Percentiles rank a stretch among this genome's conserved stretches.
These are phyloP conservation scores for Nepenthes mirabilis DNA, from an alignment of 148 eudicot species.

Conservation along the genomic window DNA sequence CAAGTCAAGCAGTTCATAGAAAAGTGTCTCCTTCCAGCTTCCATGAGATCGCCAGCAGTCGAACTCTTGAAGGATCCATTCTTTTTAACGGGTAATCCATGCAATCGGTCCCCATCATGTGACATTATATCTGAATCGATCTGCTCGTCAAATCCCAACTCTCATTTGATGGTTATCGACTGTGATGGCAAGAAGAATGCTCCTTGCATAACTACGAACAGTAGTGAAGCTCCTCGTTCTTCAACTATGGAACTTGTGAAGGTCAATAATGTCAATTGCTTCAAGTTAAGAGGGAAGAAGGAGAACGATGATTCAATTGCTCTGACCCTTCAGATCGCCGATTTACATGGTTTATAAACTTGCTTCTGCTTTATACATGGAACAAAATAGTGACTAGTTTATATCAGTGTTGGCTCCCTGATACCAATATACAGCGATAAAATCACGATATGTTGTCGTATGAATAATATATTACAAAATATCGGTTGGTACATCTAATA, in stretches of 20 bases:
- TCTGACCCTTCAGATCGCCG: constrained; percentile 38
- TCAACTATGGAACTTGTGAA: constrained; percentile 25
- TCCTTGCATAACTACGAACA: constrained; percentile 19
- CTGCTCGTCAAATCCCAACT: constrained; percentile 14
- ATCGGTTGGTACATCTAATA: too few relatives aligned
- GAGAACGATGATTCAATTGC: constrained; percentile 31
- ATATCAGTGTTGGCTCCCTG: too few relatives aligned
- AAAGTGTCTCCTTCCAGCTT: constrained; percentile 32
- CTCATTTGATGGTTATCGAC: constrained; percentile 48
- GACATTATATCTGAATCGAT: constrained; percentile 10
- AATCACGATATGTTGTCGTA: too few relatives aligned
- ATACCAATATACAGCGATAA: too few relatives aligned
- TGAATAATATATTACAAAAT: too few relatives aligned
- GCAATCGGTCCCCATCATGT: constrained; percentile 10
- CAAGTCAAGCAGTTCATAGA: constrained; percentile 39
- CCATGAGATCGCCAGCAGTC: constrained; percentile 34
- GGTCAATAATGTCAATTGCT: constrained; percentile 25
- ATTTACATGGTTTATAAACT: constrained; percentile 22
- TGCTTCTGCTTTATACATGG: background rate
- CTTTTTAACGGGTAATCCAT: constrained; percentile 12
- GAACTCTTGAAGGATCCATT: constrained; percentile 47
- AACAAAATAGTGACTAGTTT: too few relatives aligned
- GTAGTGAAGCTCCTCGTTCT: constrained; percentile 17
- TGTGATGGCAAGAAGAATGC: constrained; percentile 16
- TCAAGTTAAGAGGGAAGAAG: constrained; percentile 38